Conservation (phyloP, 2,329 filamentous ascomycete genomes). For the Claviceps spartinae region DNA sequence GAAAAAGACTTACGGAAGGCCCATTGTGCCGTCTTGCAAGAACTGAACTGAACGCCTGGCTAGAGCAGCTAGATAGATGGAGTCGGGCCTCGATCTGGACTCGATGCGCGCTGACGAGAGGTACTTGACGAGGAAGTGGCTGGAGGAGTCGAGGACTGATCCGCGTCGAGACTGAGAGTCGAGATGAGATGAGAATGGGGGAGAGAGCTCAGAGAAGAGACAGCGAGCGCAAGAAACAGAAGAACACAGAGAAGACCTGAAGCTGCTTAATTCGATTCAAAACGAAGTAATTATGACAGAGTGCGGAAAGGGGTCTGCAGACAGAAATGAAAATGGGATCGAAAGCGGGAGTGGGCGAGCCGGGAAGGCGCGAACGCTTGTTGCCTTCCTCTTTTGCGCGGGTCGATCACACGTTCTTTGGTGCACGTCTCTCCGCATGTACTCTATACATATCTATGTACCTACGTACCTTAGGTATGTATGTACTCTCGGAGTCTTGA, state of each 20-base stretch:
- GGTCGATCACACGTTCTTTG: not conserved
- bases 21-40: slow-evolving; percentile 20
- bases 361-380: not conserved
- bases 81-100: not conserved
- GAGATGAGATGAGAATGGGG: no score
- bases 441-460: not conserved
- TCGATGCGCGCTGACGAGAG: not conserved
- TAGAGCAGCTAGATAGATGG: not conserved
- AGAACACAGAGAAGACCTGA: not conserved
- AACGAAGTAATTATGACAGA: no score
- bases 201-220: not conserved
- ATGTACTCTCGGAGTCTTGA: no score
- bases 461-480: no score
- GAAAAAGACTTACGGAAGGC: slow-evolving; percentile 31
- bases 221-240: not conserved
- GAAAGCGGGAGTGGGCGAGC: not conserved
- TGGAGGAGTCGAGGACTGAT: not conserved
- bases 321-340: not conserved
- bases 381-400: not conserved
- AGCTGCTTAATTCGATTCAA: no score
- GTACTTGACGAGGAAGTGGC: no score
- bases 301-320: not conserved
- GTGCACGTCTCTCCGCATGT: not conserved
- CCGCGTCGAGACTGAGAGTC: not conserved
- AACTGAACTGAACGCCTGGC: not conserved